Percentiles rank a stretch among this genome's conserved stretches.
These are phyloP conservation scores for Kickxella alabastrina DNA, from an alignment of 192 early-diverging fungal species.

Conservation along the genomic window DNA sequence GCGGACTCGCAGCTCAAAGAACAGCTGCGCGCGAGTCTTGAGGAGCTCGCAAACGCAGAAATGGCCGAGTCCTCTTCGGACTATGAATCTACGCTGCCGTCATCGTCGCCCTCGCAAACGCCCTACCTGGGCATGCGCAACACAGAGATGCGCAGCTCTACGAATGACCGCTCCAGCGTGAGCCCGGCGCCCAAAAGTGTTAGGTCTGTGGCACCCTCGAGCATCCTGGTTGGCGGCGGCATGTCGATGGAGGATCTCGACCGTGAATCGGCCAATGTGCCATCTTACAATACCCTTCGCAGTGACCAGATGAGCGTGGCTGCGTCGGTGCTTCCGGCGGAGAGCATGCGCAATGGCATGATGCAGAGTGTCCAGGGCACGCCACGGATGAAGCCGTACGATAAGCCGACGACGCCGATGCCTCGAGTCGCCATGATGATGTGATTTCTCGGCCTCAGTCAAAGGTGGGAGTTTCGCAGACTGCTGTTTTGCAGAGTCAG, in stretches of 20 bases:
- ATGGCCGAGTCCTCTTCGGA: conserved; percentile 27
- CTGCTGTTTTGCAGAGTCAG: too few species aligned
- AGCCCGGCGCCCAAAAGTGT: conserved; percentile 42
- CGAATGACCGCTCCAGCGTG: conserved; percentile 41
- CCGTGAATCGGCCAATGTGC: conserved; percentile 11
- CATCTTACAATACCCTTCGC: conserved; percentile 19
- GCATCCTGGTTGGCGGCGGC: conserved; percentile 41
- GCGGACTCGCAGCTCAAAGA: conserved; percentile 39
- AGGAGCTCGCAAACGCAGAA: conserved; percentile 28
- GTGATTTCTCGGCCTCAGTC: too few species aligned
- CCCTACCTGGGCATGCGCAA: conserved; percentile 46
- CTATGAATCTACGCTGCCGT: conserved; percentile 25
- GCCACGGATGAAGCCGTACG: conserved; percentile 1
- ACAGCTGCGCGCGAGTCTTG: conserved; percentile 47
- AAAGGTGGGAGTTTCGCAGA: too few species aligned
- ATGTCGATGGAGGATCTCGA: conserved; percentile 36
- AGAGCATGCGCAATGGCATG: conserved; percentile 16
- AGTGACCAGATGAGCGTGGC: conserved; percentile 40
- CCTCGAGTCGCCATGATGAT: too few species aligned
- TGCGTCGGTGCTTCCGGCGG: conserved; percentile 29
- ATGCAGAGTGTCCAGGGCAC: neutral
- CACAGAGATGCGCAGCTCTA: conserved; percentile 46
- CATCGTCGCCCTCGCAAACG: conserved; percentile 19
- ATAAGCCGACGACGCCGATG: neutral
- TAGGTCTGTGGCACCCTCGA: conserved; percentile 9